Evolutionary conservation across 495 filamentous ascomycete genomes (phyloP).

Genomic region (Penicillium riverlandense): DNA sequence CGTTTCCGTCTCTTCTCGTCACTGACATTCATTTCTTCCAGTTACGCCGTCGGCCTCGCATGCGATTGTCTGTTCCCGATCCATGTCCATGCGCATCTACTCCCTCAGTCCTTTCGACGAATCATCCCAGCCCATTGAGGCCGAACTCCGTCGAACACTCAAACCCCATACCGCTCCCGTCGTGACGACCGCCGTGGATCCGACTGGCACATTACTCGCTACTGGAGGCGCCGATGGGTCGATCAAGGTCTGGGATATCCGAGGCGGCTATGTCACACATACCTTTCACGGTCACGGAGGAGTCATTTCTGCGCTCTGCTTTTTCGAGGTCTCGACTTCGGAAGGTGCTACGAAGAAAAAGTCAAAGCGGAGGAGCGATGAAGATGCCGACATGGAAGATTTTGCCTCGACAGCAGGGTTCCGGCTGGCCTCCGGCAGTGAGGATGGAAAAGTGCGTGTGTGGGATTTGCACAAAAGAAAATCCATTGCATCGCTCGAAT

Average conservation of each 20-base stretch:
- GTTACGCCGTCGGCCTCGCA: constrained; percentile 85
- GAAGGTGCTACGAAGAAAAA: constrained; percentile 32
- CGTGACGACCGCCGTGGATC: constrained; percentile 73
- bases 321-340: constrained; percentile 62
- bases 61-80: constrained; percentile 84
- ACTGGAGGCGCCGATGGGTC: constrained; percentile 87
- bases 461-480: constrained; percentile 86
- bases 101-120: constrained; percentile 53
- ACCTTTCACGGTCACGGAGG: constrained; percentile 90
- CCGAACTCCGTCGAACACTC: constrained; percentile 65
- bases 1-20: not conserved
- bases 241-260: constrained; percentile 95
- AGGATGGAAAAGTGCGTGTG: constrained; percentile 84
- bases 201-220: constrained; percentile 81
- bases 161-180: constrained; percentile 91
- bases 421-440: constrained; percentile 80
- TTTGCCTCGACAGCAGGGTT: constrained; percentile 47
- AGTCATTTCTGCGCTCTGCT: constrained; percentile 81
- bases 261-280: constrained; percentile 85
- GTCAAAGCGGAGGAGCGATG: constrained; percentile 25
- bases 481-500: constrained; percentile 70
- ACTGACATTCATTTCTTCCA: constrained; percentile 22
- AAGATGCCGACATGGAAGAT: constrained; percentile 37
- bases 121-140: constrained; percentile 45
- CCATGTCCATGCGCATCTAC: constrained; percentile 90